Conservation (phyloP, 257 asterid species). For the Rehmannia glutinosa region DNA sequence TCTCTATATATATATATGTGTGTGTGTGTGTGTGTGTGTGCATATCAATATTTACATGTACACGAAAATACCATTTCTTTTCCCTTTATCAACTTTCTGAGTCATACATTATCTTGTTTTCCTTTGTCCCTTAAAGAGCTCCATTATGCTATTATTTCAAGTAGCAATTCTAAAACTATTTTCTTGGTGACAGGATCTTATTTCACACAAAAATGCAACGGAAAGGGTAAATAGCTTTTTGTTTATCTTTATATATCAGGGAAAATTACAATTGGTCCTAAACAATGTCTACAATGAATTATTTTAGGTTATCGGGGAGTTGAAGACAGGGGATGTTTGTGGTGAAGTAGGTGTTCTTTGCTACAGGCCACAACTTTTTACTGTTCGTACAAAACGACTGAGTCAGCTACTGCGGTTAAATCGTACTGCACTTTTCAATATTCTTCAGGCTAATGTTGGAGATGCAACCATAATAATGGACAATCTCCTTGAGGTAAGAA, state of each 20-base stretch:
- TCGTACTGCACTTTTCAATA: slow-evolving; percentile 60
- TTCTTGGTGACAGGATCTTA: slow-evolving; percentile 53
- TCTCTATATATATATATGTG: no score
- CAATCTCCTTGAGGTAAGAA: slow-evolving; percentile 73
- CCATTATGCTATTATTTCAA: not conserved
- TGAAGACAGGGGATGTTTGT: slow-evolving; percentile 60
- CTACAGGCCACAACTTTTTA: slow-evolving; percentile 76
- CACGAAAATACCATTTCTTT: no score
- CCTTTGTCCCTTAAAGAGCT: not conserved
- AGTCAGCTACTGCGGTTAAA: slow-evolving; percentile 73
- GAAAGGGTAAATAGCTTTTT: slow-evolving; percentile 43
- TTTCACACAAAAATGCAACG: slow-evolving; percentile 33
- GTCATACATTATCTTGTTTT: no score
- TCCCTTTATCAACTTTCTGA: no score
- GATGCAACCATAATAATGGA: slow-evolving; percentile 72
- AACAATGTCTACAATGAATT: not conserved
- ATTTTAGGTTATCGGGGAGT: slow-evolving; percentile 44
- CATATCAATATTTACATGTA: no score
- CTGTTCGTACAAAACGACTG: slow-evolving; percentile 65
- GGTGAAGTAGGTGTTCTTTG: slow-evolving; percentile 87
- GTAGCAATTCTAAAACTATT: slow-evolving; percentile 8
- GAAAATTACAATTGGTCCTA: not conserved
- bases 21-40: no score
- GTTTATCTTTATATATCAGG: not conserved
- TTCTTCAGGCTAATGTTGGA: slow-evolving; percentile 71